phyloP scores from a whole-genome alignment of 129 eudicot species.

The Chrysanthemum seticuspe region DNA sequence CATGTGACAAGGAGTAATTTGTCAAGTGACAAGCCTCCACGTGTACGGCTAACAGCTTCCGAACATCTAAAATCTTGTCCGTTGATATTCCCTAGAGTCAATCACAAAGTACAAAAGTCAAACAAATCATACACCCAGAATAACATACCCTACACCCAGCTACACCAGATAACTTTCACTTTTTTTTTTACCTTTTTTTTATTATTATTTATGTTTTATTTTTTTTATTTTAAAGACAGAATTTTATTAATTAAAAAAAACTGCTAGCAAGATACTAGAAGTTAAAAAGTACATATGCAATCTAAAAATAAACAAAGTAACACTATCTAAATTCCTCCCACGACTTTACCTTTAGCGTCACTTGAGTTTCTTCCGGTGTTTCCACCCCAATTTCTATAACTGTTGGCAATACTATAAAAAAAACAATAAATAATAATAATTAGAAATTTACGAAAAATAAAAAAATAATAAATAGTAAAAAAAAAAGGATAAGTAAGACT shows the following conservation, averaged over 20 bases:
- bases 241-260: too few species aligned
- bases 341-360: slow-evolving; percentile 65
- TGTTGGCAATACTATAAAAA: slow-evolving; percentile 57
- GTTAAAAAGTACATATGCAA: too few species aligned
- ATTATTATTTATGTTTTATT: too few species aligned
- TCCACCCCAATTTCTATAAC: slow-evolving; percentile 67
- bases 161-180: neutral
- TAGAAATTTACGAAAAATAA: too few species aligned
- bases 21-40: slow-evolving; percentile 90
- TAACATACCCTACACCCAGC: neutral
- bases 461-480: too few species aligned
- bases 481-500: too few species aligned
- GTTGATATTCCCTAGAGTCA: slow-evolving; percentile 82
- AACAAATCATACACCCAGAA: neutral
- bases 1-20: slow-evolving; percentile 80
- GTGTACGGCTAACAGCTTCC: slow-evolving; percentile 71
- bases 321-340: too few species aligned
- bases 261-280: too few species aligned
- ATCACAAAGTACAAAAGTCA: neutral
- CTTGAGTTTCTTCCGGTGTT: slow-evolving; percentile 64
- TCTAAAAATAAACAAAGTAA: too few species aligned
- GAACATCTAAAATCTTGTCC: slow-evolving; percentile 84
- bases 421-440: neutral
- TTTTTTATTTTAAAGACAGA: too few species aligned
- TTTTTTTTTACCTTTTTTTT: neutral